Conservation (phyloP, 1,139 yeast genomes). For the Blastobotrys apis region DNA sequence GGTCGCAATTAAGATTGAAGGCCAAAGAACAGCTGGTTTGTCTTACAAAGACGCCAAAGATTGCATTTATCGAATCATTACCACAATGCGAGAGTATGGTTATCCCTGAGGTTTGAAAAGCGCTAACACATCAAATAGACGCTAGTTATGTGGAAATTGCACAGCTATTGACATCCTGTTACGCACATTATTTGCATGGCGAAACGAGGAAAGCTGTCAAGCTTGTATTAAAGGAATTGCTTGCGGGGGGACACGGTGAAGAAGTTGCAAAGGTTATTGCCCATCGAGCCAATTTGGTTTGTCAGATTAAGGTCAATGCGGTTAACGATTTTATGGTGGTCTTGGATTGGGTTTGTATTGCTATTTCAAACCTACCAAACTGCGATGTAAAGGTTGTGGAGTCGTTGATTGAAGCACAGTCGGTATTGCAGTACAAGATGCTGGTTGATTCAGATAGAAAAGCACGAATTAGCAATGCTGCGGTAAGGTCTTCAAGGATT, state of each 20-base stretch:
- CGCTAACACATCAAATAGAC: constrained; percentile 1
- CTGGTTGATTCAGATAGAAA: constrained; percentile 21
- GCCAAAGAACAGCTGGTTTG: constrained; percentile 9
- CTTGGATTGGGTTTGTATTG: constrained; percentile 50
- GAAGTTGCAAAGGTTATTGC: constrained; percentile 40
- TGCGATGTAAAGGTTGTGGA: constrained; percentile 14
- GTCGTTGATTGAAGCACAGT: constrained; percentile 26
- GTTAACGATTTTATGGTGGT: constrained; percentile 52
- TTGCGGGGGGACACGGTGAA: constrained; percentile 15
- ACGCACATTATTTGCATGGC: constrained; percentile 14
- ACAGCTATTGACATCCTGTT: constrained; percentile 13
- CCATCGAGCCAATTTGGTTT: constrained; percentile 19
- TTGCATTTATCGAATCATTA: constrained; percentile 13
- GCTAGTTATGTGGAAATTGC: constrained; percentile 9
- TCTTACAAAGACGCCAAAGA: constrained; percentile 5
- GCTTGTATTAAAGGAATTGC: constrained; percentile 6
- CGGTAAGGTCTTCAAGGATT: constrained; percentile 27
- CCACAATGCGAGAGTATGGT: constrained; percentile 10
- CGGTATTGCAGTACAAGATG: constrained; percentile 26
- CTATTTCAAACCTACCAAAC: constrained; percentile 24
- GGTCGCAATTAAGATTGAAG: constrained; percentile 12
- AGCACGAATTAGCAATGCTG: constrained; percentile 27
- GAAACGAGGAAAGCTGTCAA: constrained; percentile 16
- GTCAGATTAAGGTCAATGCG: constrained; percentile 38
- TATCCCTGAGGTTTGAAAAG: not conserved